Evolutionary conservation across 805 yeast genomes (phyloP), one percentile per base, ranked within the genome.

Genomic region (Lachancea meyersii): DNA sequence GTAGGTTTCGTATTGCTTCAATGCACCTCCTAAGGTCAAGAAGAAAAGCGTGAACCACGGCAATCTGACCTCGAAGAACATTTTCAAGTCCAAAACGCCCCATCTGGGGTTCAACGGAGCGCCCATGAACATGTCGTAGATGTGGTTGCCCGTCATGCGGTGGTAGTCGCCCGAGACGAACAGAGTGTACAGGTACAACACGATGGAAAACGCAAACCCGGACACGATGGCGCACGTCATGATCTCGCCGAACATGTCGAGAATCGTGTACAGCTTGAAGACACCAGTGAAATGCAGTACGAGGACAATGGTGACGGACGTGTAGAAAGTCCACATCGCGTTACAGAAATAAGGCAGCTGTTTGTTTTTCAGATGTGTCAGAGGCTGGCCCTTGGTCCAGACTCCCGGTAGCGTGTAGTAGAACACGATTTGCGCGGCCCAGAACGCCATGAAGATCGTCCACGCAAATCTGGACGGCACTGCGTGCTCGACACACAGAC

Each of bases 71-170:
- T 93, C 98, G 62, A 88, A 91, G 66, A 93, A 93, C 95, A 93
- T 87, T 73, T 93, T 93, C 63, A 87, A 71, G 67, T 93, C 98
- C 55, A 91, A 74, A 54, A 81, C 82, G 32, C 97, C 97, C 60
- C 91, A 72, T 63, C 98, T 76, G 49, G 98, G 98, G 66, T 93
- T 93, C 62, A 93, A 76, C 32, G 97, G 95, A 13, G 96, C 96
- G 38, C 98, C 98, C 94, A 93, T 81, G 70, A 93, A 93, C 58
- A 87, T 72, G 65, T 93, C 98, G 60, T 88, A 91, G 51, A 93
- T 64, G 57, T 76, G 82, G 64, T 84, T 86, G 18, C 97, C 97
- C 7, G 97, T 81, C 91, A 91, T 79, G 49, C 93, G 73, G 63
- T 86, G 91, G 63, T 84, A 86, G 58, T 86, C 95, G 45, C 79